Evolutionary conservation across 2,329 filamentous ascomycete genomes (phyloP).

Genomic region (Claviceps spartinae): DNA sequence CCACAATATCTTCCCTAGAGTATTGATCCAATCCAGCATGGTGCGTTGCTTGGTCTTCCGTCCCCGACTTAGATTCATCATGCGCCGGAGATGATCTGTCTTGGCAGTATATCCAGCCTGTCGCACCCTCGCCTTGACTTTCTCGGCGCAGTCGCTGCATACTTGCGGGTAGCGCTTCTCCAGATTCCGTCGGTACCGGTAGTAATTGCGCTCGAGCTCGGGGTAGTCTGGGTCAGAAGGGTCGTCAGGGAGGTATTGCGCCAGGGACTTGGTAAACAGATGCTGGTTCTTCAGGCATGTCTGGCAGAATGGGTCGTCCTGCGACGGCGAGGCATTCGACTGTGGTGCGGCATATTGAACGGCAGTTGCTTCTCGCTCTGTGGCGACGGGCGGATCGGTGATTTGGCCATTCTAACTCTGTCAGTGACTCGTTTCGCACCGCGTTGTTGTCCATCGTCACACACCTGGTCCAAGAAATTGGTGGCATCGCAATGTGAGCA

Average conservation of each 20-base stretch:
- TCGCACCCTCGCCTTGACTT: slow-evolving; percentile 55
- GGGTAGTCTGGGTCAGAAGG: slow-evolving; percentile 53
- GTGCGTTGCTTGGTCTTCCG: slow-evolving; percentile 20
- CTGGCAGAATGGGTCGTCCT: slow-evolving; percentile 47
- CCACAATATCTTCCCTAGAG: slow-evolving; percentile 33
- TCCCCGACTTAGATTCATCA: slow-evolving; percentile 52
- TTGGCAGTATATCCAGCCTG: slow-evolving; percentile 68
- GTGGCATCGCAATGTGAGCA: slow-evolving; percentile 71
- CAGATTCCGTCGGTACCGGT: slow-evolving; percentile 55
- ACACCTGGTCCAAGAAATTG: slow-evolving; percentile 79
- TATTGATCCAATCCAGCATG: slow-evolving; percentile 28
- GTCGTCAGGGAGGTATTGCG: slow-evolving; percentile 62
- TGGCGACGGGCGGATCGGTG: slow-evolving; percentile 63
- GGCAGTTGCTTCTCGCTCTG: slow-evolving; percentile 27
- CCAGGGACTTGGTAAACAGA: slow-evolving; percentile 59
- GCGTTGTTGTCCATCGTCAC: not conserved
- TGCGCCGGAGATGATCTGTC: slow-evolving; percentile 63
- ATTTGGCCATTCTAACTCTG: slow-evolving; percentile 63
- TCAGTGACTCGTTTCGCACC: slow-evolving; percentile 3
- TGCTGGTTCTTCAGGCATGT: slow-evolving; percentile 83
- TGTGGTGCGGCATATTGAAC: slow-evolving; percentile 33
- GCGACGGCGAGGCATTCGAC: slow-evolving; percentile 14
- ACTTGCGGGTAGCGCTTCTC: slow-evolving; percentile 82
- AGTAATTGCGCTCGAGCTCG: slow-evolving; percentile 54
- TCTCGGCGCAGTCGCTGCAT: slow-evolving; percentile 66